phyloP scores from a whole-genome alignment of 2,329 filamentous ascomycete species.

The Curvularia lunata region DNA sequence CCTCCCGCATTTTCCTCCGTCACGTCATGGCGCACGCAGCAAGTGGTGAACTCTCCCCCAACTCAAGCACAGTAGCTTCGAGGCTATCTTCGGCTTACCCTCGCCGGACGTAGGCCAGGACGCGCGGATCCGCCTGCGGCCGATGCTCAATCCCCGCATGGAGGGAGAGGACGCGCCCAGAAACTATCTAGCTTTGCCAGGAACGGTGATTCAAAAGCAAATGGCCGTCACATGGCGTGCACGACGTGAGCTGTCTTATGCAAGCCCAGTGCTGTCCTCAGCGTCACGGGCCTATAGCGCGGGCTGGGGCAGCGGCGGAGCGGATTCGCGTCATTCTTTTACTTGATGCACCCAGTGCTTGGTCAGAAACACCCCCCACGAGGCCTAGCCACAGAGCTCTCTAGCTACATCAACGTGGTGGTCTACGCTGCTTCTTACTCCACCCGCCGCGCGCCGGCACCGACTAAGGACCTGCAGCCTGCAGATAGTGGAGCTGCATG shows the following conservation, averaged over 20 bases:
- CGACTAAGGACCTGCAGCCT: conserved; percentile 21
- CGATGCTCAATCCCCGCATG: conserved; percentile 27
- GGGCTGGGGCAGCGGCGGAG: conserved; percentile 15
- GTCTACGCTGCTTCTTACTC: conserved; percentile 24
- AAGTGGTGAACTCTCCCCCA: conserved; percentile 3
- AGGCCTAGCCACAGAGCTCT: conserved; percentile 29
- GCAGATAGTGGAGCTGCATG: conserved; percentile 24
- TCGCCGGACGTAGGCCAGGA: conserved; percentile 10
- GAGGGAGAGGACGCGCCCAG: conserved; percentile 29
- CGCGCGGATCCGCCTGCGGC: conserved; percentile 22
- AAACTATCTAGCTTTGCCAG: conserved; percentile 28
- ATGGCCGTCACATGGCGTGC: conserved; percentile 20
- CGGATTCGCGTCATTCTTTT: conserved; percentile 27
- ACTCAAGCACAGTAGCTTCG: conserved; percentile 6
- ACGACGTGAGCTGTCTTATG: conserved; percentile 21
- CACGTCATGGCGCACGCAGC: conserved; percentile 26
- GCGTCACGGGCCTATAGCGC: conserved; percentile 22
- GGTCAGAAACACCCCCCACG: conserved; percentile 33
- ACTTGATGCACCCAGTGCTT: conserved; percentile 25
- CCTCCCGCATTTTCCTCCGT: conserved; percentile 21
- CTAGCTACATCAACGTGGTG: conserved; percentile 35
- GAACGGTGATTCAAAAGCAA: conserved; percentile 23
- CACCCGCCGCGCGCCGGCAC: conserved; percentile 24
- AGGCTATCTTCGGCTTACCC: conserved; percentile 44
- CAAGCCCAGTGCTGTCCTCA: conserved; percentile 16